Evolutionary conservation across 371 early-diverging fungal species (phyloP).

Genomic region (Rhizopus microsporus): DNA sequence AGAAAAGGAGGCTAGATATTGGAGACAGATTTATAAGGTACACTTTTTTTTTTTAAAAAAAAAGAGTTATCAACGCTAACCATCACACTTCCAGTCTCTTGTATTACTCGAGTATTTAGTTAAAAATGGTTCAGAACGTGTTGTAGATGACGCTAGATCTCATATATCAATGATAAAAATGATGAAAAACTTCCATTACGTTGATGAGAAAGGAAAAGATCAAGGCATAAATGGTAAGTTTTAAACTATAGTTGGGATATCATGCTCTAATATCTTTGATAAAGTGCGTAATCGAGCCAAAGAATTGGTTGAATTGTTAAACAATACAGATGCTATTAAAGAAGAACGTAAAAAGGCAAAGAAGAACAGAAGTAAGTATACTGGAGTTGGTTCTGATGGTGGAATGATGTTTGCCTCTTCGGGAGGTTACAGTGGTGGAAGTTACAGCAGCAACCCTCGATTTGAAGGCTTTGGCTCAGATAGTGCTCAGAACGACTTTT

Average conservation of each 20-base stretch:
- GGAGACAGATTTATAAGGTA: slow-evolving; percentile 96
- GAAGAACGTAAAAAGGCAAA: slow-evolving; percentile 89
- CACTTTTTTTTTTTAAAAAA: not conserved
- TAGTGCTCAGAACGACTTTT: slow-evolving; percentile 18
- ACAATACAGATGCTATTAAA: slow-evolving; percentile 73
- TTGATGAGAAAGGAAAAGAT: slow-evolving; percentile 94
- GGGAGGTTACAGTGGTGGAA: slow-evolving; percentile 20
- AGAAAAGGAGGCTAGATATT: slow-evolving; percentile 81
- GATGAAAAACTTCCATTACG: slow-evolving; percentile 76
- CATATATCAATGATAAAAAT: slow-evolving; percentile 86
- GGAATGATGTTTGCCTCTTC: slow-evolving; percentile 23
- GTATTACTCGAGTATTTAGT: slow-evolving; percentile 91
- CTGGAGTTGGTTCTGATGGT: slow-evolving; percentile 66
- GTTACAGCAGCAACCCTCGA: slow-evolving; percentile 30
- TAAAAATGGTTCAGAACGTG: slow-evolving; percentile 93
- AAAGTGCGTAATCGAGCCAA: slow-evolving; percentile 89
- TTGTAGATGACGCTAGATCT: slow-evolving; percentile 83
- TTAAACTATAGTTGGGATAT: not conserved
- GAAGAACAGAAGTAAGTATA: slow-evolving; percentile 85
- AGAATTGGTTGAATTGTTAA: slow-evolving; percentile 83
- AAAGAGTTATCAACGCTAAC: not conserved
- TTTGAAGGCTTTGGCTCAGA: slow-evolving; percentile 56
- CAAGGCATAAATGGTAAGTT: slow-evolving; percentile 91
- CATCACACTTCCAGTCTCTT: slow-evolving; percentile 60
- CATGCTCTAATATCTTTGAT: not conserved